phyloP scores from a whole-genome alignment of 768 basidiomycete species.

The Ephemerocybe angulata region DNA sequence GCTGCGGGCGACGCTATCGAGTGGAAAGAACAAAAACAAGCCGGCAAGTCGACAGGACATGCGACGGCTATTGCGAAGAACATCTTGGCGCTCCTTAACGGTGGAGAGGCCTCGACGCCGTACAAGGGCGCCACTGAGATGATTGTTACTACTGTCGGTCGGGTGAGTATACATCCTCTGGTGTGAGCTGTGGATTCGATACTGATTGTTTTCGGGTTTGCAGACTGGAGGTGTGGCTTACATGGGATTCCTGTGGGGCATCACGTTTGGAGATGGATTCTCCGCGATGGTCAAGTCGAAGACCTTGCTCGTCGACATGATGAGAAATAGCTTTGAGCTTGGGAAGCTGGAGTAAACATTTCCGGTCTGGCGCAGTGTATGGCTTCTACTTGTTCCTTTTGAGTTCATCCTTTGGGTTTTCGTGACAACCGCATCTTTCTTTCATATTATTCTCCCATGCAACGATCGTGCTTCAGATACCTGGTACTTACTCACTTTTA shows the following conservation, averaged over 20 bases:
- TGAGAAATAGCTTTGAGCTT: not conserved
- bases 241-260: constrained; percentile 39
- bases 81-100: constrained; percentile 30
- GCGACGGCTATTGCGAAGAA: constrained; percentile 43
- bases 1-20: constrained; percentile 66
- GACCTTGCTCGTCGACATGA: constrained; percentile 8
- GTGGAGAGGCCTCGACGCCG: constrained; percentile 25
- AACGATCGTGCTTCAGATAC: too few relatives aligned
- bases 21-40: constrained; percentile 58
- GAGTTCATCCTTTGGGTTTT: too few relatives aligned
- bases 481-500: too few relatives aligned
- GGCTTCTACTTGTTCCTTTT: too few relatives aligned
- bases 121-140: constrained; percentile 17
- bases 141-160: not conserved
- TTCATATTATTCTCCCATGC: too few relatives aligned
- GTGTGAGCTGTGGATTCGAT: too few relatives aligned
- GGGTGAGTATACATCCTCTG: too few relatives aligned
- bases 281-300: constrained; percentile 13
- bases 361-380: too few relatives aligned
- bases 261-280: constrained; percentile 36
- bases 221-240: constrained; percentile 39
- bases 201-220: too few relatives aligned
- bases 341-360: too few relatives aligned
- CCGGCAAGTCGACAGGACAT: constrained; percentile 29
- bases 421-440: too few relatives aligned